Evolutionary conservation across 2,329 filamentous ascomycete genomes (phyloP), one percentile per base, ranked within the genome.

Genomic region (Myrmaecium sp.): DNA sequence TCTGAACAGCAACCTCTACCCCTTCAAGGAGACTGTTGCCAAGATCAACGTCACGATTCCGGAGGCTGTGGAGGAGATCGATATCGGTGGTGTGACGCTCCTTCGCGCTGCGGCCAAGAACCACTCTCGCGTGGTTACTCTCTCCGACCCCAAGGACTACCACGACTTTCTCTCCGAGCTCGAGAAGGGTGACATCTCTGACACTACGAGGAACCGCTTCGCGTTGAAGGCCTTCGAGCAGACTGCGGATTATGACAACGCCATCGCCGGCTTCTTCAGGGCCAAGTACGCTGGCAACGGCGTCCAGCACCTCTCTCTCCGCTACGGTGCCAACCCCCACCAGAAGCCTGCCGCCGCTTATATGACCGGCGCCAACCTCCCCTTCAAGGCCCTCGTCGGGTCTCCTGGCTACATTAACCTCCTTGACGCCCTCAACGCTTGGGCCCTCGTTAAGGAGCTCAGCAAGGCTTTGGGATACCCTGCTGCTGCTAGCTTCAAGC

Each of bases 151-250:
- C 27, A 65, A 66, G 34, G 86, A 98, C 60, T 98, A 98, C 57
- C 72, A 83, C 35, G 80, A 82, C 54, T 95, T 98, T 63, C 66
- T 98, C 29, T 74, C 75, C 51, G 84, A 94, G 61, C 70, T 98
- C 16, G 76, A 83, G 54, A 51, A 76, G 38, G 86, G 84, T 35
- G 80, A 86, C 51, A 75, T 98, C 44, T 74, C 77, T 29, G 80
- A 92, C 50, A 64, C 70, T 33, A 91, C 74, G 62, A 75, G 84
- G 40, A 83, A 92, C 53, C 62, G 71, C 31, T 94, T 93, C 49
- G 86, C 89, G 14, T 70, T 95, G 44, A 98, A 98, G 68, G 89
- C 89, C 10, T 98, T 98, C 49, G 82, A 93, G 60, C 89, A 95
- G 58, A 98, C 89, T 20, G 83, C 89, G 37, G 83, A 93, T 54